Evolutionary conservation across 176 grass and related monocot species (phyloP).

Genomic region (Oryza glaberrima): DNA sequence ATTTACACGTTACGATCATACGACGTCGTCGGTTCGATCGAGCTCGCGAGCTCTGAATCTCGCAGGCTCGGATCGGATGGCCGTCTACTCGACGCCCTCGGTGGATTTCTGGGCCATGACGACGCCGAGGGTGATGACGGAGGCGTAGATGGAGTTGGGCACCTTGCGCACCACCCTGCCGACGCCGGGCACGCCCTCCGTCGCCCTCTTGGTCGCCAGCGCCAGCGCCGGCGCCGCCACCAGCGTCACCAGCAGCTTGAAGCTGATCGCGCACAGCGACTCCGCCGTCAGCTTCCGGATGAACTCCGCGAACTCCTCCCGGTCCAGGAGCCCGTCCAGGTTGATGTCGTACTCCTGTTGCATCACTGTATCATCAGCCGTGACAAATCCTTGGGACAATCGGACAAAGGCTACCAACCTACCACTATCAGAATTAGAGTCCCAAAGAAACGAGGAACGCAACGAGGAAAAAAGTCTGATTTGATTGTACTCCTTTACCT

Average conservation of each 20-base stretch:
- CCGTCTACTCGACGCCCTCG: constrained; percentile 54
- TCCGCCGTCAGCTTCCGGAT: constrained; percentile 86
- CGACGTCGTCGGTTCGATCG: background rate
- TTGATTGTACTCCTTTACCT: no score
- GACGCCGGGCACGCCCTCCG: constrained; percentile 77
- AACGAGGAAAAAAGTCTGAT: no score
- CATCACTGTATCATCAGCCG: background rate
- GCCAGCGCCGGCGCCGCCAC: constrained; percentile 69
- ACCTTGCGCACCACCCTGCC: constrained; percentile 75
- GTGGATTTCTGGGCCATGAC: constrained; percentile 67
- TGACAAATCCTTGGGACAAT: background rate
- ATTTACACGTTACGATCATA: background rate
- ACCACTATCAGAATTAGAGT: background rate
- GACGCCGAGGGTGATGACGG: constrained; percentile 72
- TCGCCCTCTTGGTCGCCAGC: constrained; percentile 86
- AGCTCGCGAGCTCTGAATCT: no score
- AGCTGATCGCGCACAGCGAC: constrained; percentile 62
- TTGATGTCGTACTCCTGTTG: constrained; percentile 77
- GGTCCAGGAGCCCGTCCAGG: constrained; percentile 78
- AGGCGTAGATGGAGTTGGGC: constrained; percentile 83
- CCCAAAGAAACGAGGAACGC: no score
- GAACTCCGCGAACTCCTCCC: constrained; percentile 92
- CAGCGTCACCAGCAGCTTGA: constrained; percentile 74
- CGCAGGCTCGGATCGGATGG: background rate
- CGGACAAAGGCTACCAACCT: background rate